Evolutionary conservation across 768 basidiomycete genomes (phyloP).

Genomic region (Termitomyces sp.): DNA sequence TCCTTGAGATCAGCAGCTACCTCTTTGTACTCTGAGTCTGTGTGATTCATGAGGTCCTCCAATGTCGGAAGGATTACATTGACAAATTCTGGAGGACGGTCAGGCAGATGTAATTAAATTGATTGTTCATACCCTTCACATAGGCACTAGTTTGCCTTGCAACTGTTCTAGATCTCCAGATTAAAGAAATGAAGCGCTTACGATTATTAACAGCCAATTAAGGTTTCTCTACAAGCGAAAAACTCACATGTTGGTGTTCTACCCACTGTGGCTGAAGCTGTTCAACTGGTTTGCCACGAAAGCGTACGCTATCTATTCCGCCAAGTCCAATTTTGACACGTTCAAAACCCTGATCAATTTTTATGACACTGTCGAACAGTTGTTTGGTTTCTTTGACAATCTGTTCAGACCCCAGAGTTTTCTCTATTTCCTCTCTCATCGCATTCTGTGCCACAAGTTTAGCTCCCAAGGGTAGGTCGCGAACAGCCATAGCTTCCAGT

Average conservation of each 20-base stretch:
- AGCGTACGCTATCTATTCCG: neutral
- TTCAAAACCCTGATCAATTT: slow-evolving; percentile 13
- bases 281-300: slow-evolving; percentile 7
- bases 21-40: slow-evolving; percentile 1
- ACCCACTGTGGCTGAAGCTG: slow-evolving; percentile 8
- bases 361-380: slow-evolving; percentile 7
- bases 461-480: neutral
- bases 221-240: neutral
- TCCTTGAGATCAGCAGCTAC: slow-evolving; percentile 5
- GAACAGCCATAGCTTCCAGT: neutral
- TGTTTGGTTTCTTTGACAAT: slow-evolving; percentile 4
- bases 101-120: neutral
- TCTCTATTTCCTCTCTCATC: slow-evolving; percentile 1
- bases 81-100: slow-evolving; percentile 4
- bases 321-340: slow-evolving; percentile 8
- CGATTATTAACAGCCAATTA: neutral
- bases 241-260: slow-evolving; percentile 4
- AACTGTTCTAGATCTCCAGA: slow-evolving; percentile 7
- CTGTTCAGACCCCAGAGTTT: neutral
- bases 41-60: neutral
- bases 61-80: slow-evolving; percentile 11
- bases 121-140: slow-evolving; percentile 1
- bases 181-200: slow-evolving; percentile 7
- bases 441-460: neutral
- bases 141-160: slow-evolving; percentile 5